Conservation (phyloP, 176 grass and related monocot genomes). For the Phyllostachys edulis region DNA sequence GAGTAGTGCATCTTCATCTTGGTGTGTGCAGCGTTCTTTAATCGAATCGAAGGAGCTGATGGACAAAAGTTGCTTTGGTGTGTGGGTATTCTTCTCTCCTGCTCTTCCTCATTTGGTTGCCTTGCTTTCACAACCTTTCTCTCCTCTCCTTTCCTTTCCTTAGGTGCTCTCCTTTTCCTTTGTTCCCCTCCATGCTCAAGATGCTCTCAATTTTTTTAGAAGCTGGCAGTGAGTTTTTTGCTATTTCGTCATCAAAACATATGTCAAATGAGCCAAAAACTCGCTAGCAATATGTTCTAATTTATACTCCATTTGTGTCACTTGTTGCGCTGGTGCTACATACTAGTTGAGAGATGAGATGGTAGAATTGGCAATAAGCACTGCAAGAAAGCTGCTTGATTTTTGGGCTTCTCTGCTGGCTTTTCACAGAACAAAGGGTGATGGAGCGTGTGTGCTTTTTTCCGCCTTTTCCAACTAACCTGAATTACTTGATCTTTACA, state of each 20-base stretch:
- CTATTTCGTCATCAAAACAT: too few species aligned
- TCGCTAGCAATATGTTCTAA: background rate
- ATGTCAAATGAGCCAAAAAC: too few species aligned
- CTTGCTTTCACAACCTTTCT: background rate
- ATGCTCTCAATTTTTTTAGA: background rate
- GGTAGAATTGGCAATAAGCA: too few species aligned
- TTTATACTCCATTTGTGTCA: background rate
- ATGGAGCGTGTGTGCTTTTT: background rate
- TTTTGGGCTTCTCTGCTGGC: background rate
- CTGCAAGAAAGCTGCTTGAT: background rate
- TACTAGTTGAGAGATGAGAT: too few species aligned
- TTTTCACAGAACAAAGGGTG: background rate
- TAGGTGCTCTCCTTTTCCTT: slow-evolving; percentile 17
- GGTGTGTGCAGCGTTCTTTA: slow-evolving; percentile 10
- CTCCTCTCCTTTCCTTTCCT: background rate
- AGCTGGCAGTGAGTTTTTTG: background rate
- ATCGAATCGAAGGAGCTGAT: background rate
- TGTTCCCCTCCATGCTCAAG: slow-evolving; percentile 6
- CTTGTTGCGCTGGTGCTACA: background rate
- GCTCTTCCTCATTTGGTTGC: background rate
- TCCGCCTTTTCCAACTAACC: background rate
- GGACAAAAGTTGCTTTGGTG: slow-evolving; percentile 36
- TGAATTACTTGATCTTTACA: slow-evolving; percentile 23
- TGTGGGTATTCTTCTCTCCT: slow-evolving; percentile 19
- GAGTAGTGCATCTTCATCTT: slow-evolving; percentile 31